Percentiles rank a stretch among this genome's conserved stretches.
Conservation (phyloP, 805 yeast species). For the Candida pseudofarinosa region DNA sequence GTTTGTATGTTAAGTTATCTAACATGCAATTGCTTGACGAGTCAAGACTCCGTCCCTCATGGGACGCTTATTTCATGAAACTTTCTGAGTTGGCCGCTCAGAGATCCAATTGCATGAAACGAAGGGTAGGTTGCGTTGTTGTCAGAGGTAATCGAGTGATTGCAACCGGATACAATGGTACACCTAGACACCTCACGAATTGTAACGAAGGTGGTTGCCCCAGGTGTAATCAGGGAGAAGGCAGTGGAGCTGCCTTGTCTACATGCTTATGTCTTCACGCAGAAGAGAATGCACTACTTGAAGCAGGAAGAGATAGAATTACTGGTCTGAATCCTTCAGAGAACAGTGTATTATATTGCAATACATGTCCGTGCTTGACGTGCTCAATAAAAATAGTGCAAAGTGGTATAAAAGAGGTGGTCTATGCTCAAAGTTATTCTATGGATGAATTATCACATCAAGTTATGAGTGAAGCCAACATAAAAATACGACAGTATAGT, state of each 20-base stretch:
- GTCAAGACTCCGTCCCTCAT: constrained; percentile 73
- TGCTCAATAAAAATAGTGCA: constrained; percentile 95
- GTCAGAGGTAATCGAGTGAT: constrained; percentile 82
- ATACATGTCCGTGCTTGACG: constrained; percentile 95
- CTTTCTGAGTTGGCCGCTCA: constrained; percentile 90
- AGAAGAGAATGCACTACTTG: constrained; percentile 92
- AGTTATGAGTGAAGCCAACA: constrained; percentile 72
- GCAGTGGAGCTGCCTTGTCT: constrained; percentile 59
- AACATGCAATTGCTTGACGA: constrained; percentile 33
- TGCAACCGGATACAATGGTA: constrained; percentile 97
- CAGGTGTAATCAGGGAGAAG: constrained; percentile 73
- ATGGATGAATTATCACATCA: constrained; percentile 80
- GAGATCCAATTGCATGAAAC: constrained; percentile 93
- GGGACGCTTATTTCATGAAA: constrained; percentile 96
- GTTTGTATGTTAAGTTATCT: constrained; percentile 35
- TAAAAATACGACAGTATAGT: constrained; percentile 52
- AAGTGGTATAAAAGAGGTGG: constrained; percentile 85
- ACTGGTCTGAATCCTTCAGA: constrained; percentile 33
- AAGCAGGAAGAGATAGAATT: constrained; percentile 87
- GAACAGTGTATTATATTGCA: constrained; percentile 73
- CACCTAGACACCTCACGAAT: constrained; percentile 82
- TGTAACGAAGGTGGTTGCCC: constrained; percentile 96
- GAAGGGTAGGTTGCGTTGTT: constrained; percentile 94
- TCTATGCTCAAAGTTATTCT: constrained; percentile 85
- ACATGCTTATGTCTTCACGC: constrained; percentile 96